These are phyloP conservation scores for Amanita pseudoporphyria DNA, from an alignment of 768 basidiomycete species.

Conservation along the genomic window DNA sequence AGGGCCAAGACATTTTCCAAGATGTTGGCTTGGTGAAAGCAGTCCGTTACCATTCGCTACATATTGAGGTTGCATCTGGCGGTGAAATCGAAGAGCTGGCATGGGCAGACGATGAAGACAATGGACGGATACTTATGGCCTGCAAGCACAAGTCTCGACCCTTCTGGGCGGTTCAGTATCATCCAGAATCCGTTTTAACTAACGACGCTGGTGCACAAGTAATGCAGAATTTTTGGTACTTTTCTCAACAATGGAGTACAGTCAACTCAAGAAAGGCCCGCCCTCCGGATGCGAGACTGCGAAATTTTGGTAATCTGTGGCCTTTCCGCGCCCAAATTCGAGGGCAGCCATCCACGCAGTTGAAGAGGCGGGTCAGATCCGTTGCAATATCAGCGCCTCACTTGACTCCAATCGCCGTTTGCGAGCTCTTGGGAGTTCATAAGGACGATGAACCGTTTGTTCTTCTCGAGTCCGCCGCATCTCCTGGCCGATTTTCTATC, in stretches of 20 bases:
- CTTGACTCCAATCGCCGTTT: constrained; percentile 36
- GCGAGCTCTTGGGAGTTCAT: constrained; percentile 51
- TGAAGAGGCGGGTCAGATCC: constrained; percentile 20
- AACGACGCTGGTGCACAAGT: constrained; percentile 58
- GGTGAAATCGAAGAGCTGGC: constrained; percentile 57
- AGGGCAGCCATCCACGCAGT: constrained; percentile 15
- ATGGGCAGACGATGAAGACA: constrained; percentile 63
- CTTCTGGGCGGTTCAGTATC: constrained; percentile 87
- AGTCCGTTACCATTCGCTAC: constrained; percentile 77
- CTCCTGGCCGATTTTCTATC: constrained; percentile 68
- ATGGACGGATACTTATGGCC: constrained; percentile 70
- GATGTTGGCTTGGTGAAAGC: constrained; percentile 43
- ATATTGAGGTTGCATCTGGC: constrained; percentile 37
- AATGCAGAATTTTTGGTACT: constrained; percentile 63
- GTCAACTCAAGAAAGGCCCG: constrained; percentile 24
- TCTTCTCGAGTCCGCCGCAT: constrained; percentile 66
- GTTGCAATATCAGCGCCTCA: constrained; percentile 31
- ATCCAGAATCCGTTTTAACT: constrained; percentile 78
- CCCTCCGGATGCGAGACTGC: constrained; percentile 31
- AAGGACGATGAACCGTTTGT: constrained; percentile 57
- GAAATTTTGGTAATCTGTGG: constrained; percentile 47
- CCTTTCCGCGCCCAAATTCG: constrained; percentile 30
- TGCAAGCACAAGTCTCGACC: constrained; percentile 52
- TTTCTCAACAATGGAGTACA: constrained; percentile 50
- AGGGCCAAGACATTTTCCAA: constrained; percentile 49